phyloP scores from a whole-genome alignment of 176 grass and related monocot species.

The Puya raimondii region DNA sequence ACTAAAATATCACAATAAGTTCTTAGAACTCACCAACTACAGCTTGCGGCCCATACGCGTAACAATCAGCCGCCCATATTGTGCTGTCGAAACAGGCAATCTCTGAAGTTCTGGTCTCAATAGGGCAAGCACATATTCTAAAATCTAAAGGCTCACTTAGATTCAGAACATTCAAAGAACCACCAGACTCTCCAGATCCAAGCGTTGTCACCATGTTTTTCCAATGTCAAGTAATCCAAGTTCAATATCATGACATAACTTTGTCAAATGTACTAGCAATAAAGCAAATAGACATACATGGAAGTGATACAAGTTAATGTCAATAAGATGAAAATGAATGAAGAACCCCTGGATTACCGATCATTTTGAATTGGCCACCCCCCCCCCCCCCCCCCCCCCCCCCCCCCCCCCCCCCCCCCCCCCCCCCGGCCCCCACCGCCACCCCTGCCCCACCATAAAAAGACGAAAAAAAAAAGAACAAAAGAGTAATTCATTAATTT shows the following conservation, averaged over 20 bases:
- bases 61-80: constrained; percentile 59
- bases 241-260: background rate
- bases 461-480: background rate
- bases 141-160: constrained; percentile 31
- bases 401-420: too few relatives aligned
- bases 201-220: constrained; percentile 64
- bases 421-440: too few relatives aligned
- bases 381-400: too few relatives aligned
- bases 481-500: background rate
- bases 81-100: constrained; percentile 41
- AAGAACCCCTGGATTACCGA: too few relatives aligned
- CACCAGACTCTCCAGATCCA: constrained; percentile 42
- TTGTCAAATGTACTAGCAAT: background rate
- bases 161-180: constrained; percentile 49
- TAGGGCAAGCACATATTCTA: background rate
- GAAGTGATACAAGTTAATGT: background rate
- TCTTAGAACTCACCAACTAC: constrained; percentile 48
- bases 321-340: too few relatives aligned
- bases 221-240: constrained; percentile 46
- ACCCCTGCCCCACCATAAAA: background rate
- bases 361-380: too few relatives aligned
- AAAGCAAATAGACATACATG: background rate
- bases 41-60: constrained; percentile 33
- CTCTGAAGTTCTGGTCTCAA: constrained; percentile 8
- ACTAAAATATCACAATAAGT: background rate